phyloP scores from a whole-genome alignment of 108 stramenopile species.

The Chaetoceros muelleri region DNA sequence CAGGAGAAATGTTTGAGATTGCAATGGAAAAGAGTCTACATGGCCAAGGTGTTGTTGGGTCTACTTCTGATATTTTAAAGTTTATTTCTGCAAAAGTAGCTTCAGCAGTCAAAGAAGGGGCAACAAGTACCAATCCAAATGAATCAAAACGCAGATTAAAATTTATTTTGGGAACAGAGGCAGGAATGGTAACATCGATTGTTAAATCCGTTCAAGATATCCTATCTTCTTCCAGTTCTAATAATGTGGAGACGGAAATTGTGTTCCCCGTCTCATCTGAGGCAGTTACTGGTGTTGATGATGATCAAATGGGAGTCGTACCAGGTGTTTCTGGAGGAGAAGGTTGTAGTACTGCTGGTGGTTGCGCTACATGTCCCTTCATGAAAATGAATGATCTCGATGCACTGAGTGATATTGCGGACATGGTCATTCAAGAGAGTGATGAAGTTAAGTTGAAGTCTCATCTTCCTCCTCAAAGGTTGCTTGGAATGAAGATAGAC shows the following conservation, averaged over 20 bases:
- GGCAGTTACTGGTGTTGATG: conserved; percentile 64
- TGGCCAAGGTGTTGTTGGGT: conserved; percentile 79
- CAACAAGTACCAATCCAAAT: neutral
- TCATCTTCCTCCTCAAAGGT: conserved; percentile 59
- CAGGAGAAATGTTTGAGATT: conserved; percentile 95
- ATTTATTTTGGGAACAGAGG: conserved; percentile 89
- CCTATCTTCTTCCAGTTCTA: conserved; percentile 26
- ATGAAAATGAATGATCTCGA: conserved; percentile 98
- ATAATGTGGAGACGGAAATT: conserved; percentile 72
- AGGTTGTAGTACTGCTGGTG: conserved; percentile 92
- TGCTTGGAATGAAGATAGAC: conserved; percentile 61
- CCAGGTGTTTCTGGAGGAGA: conserved; percentile 89
- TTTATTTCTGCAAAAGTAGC: conserved; percentile 82
- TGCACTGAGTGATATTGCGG: conserved; percentile 68
- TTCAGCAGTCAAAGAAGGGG: conserved; percentile 2
- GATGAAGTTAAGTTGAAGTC: conserved; percentile 11
- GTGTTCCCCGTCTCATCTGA: conserved; percentile 93
- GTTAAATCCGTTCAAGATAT: conserved; percentile 82
- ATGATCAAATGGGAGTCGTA: conserved; percentile 45
- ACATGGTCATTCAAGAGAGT: conserved; percentile 28
- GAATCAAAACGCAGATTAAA: conserved; percentile 31
- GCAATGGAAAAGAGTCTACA: conserved; percentile 74
- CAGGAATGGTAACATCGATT: conserved; percentile 91
- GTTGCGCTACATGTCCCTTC: conserved; percentile 95
- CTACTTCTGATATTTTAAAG: conserved; percentile 84